A percentile compares a stretch with the other conserved stretches of the same genome.
phyloP scores from a whole-genome alignment of 2,329 filamentous ascomycete species.

The Talaromyces sp. region DNA sequence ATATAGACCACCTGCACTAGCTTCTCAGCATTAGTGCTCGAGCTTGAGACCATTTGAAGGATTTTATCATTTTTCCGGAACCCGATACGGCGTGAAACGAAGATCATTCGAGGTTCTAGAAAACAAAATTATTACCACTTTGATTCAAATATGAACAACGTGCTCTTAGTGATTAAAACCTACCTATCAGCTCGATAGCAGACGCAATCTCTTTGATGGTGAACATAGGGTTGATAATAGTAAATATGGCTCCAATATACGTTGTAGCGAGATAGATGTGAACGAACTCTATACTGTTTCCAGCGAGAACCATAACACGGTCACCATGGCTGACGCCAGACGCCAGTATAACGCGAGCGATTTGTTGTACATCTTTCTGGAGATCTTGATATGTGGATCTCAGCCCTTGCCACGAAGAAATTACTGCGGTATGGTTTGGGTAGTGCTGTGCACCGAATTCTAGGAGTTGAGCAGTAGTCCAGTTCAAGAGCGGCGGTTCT shows the following conservation, averaged over 20 bases:
- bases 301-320: slow-evolving; percentile 65
- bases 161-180: too few relatives aligned
- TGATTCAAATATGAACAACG: too few relatives aligned
- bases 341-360: slow-evolving; percentile 45
- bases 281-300: slow-evolving; percentile 49
- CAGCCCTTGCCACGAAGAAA: neutral
- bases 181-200: slow-evolving; percentile 28
- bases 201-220: slow-evolving; percentile 55
- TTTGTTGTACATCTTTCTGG: neutral
- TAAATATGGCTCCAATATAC: slow-evolving; percentile 59
- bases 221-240: slow-evolving; percentile 71
- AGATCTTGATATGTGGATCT: neutral
- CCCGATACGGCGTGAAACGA: too few relatives aligned
- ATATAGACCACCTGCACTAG: too few relatives aligned
- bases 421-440: neutral
- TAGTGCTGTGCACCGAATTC: neutral
- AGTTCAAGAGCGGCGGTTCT: neutral
- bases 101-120: neutral
- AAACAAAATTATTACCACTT: too few relatives aligned
- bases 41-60: too few relatives aligned
- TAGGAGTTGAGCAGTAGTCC: neutral
- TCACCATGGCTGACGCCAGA: slow-evolving; percentile 62
- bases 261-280: slow-evolving; percentile 65
- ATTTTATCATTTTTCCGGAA: too few relatives aligned
- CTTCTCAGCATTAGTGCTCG: too few relatives aligned